Evolutionary conservation across 371 early-diverging fungal genomes (phyloP), one percentile per base, ranked within the genome.

Genomic region (Mucor sp.): DNA sequence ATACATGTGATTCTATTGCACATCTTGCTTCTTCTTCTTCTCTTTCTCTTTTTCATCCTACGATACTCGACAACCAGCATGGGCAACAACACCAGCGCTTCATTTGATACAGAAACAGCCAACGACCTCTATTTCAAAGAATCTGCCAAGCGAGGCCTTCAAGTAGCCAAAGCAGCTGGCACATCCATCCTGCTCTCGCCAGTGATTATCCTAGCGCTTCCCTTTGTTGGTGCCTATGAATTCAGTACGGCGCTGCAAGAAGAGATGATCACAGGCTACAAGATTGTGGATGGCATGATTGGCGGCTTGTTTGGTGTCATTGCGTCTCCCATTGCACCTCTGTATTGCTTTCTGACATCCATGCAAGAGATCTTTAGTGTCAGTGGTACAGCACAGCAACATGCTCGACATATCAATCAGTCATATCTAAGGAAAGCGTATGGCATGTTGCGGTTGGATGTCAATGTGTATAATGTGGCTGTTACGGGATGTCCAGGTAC

Each of bases 181-280:
- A 32, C 66, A 1, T 58, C 65, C 0, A 64, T 71, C 3, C 17
- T 77, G 2, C 47, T 69, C 12, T 63, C 74, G 12, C 77, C 77
- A 0, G 69, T 71, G 6, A 67, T 74, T 0, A 66, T 77, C 0
- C 60, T 77, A 7, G 77, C 77, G 2, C 62, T 71, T n/a, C 77
- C 77, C 5, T 63, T 77, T 48, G 32, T 77, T 1, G 77, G 77
- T 30, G 77, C 77, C 6, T 77, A 77, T 30, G 74, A 77, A 33
- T 74, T 65, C 48, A 67, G 74, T 11, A 57, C 66, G 11, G 63
- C 65, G 21, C 50, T 66, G 12, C 65, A 76, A 9, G 66, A 61
- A 5, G 77, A 74, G 43, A 33, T 74, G 33, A 27, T 68, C 15
- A 66, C 71, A 5, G 76, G 76, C 0, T 61, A 68, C 8, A 59